Conservation (phyloP, 495 filamentous ascomycete species). For the Neurospora tetrasperma region DNA sequence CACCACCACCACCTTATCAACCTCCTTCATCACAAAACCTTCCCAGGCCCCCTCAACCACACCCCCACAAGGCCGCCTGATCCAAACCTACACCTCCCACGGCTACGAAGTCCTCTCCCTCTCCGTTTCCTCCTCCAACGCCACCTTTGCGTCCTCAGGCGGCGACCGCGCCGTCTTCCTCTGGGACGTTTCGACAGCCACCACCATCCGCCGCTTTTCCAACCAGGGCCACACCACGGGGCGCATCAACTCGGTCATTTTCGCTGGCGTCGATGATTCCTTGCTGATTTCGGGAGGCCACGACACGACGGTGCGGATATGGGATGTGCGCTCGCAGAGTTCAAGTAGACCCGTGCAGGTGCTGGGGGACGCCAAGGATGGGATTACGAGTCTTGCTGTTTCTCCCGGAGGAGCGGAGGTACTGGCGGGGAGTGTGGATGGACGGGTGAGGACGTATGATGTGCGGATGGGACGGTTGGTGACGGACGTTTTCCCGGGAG, state of each 20-base stretch:
- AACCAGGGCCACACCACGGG: constrained; percentile 50
- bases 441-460: constrained; percentile 74
- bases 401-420: constrained; percentile 34
- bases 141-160: constrained; percentile 68
- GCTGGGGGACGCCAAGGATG: constrained; percentile 68
- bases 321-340: constrained; percentile 58
- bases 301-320: constrained; percentile 75
- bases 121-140: constrained; percentile 63
- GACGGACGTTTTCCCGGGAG: constrained; percentile 60
- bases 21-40: constrained; percentile 14
- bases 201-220: constrained; percentile 62
- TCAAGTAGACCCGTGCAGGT: constrained; percentile 63
- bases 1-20: constrained; percentile 23
- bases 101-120: constrained; percentile 83
- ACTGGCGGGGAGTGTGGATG: constrained; percentile 73
- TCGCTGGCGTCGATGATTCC: constrained; percentile 59
- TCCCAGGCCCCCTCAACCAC: neutral
- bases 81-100: constrained; percentile 83
- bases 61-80: constrained; percentile 38
- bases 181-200: constrained; percentile 80
- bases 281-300: constrained; percentile 68
- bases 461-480: constrained; percentile 66
- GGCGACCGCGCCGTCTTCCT: constrained; percentile 85
- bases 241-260: constrained; percentile 65
- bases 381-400: constrained; percentile 49